Base-by-base conservation (phyloP, 192 early-diverging fungal species). In the Linnemannia schmuckeri region DNA sequence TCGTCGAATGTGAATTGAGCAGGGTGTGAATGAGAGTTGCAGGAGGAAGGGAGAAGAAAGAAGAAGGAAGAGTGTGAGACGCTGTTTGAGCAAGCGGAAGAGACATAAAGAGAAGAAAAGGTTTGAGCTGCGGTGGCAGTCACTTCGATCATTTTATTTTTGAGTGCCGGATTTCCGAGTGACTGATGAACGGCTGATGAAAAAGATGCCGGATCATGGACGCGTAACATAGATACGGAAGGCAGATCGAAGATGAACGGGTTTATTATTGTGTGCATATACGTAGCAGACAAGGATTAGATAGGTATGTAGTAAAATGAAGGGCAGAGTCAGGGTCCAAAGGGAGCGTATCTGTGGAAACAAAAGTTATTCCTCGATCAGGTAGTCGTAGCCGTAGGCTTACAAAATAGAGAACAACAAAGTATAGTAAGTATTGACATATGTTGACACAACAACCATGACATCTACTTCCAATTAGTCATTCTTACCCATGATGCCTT, bases 311-410 rank as follows among this genome's bases (percentile, higher is more conserved):
- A 66, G 27, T 9, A 61, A 27, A 24, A 30, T 6, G 10, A 61
- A 27, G 1, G 24, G 8, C n/a, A 66, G n/a, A 33, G 27, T 30
- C 6, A 22, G 55, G 24, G 61, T 30, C n/a, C 30, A 15, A 66
- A 27, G 24, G 27, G 57, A 4, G 12, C 27, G 30, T 33, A 33
- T 66, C 2, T 30, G 33, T 30, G 27, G 33, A 33, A 12, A 30
- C 27, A 33, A 33, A 12, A 33, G 27, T 49, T 81, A 87, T 72
- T 87, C 85, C 68, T 94, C 90, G 61, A 94, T 78, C 72, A 93
- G 79, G 44, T 84, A 70, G 78, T 94, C 93, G 66, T 85, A 92
- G 20, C 92, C 93, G 76, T 93, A 93, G 18, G 93, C 93, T 87
- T 40, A 12, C 7, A 77, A 9, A 30, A 30, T 44, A 40, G 68